Conservation (phyloP, 2,329 filamentous ascomycete species). For the Colletotrichum coccodes region DNA sequence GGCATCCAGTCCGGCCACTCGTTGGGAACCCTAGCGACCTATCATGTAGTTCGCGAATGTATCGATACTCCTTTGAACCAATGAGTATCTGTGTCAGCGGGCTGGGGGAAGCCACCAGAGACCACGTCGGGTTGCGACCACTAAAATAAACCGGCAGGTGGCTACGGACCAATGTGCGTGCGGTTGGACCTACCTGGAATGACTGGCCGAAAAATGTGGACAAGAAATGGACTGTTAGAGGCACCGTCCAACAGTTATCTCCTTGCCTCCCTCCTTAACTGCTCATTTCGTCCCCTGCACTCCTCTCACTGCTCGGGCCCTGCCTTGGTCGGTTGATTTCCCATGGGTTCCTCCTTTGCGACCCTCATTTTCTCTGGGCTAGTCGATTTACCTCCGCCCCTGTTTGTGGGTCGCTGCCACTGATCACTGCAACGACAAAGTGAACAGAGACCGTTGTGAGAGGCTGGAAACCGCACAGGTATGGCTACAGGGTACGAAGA, state of each 20-base stretch:
- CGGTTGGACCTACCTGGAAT: neutral
- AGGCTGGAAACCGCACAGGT: too few relatives aligned
- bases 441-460: neutral
- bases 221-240: neutral
- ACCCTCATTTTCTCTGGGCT: neutral
- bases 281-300: neutral
- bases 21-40: too few relatives aligned
- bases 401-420: neutral
- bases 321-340: too few relatives aligned
- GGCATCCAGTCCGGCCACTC: neutral
- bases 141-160: neutral
- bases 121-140: neutral
- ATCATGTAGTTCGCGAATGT: too few relatives aligned
- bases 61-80: neutral
- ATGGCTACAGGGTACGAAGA: neutral
- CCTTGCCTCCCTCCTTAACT: conserved; percentile 1
- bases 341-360: too few relatives aligned
- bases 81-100: neutral
- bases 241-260: neutral
- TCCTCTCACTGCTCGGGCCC: neutral
- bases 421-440: neutral
- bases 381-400: neutral
- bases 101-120: neutral
- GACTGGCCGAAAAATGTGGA: neutral
- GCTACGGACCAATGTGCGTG: neutral